phyloP scores from a whole-genome alignment of 2,329 filamentous ascomycete genomes.

The Ophiostoma sp. region DNA sequence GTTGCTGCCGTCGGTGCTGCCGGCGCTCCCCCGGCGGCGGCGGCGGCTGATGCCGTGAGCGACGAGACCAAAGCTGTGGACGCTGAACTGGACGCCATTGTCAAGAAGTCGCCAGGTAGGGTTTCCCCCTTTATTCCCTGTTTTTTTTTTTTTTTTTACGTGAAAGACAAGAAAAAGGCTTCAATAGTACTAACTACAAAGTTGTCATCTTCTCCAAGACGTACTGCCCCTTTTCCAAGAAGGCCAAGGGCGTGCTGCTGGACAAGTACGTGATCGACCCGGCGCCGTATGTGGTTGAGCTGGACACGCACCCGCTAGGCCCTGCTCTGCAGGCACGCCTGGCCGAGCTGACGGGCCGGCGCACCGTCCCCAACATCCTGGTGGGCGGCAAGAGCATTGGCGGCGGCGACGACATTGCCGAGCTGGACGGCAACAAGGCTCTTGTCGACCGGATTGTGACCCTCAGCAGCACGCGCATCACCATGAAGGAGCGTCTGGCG shows the following conservation, averaged over 20 bases:
- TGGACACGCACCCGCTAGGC: slow-evolving; percentile 77
- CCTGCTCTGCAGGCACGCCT: slow-evolving; percentile 66
- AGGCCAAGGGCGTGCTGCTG: slow-evolving; percentile 78
- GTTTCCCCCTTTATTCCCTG: background rate
- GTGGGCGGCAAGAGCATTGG: slow-evolving; percentile 85
- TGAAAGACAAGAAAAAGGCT: background rate
- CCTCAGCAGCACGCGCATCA: slow-evolving; percentile 37
- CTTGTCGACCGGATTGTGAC: slow-evolving; percentile 67
- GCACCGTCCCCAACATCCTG: slow-evolving; percentile 87
- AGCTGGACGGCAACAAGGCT: slow-evolving; percentile 60
- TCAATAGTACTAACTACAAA: slow-evolving; percentile 34
- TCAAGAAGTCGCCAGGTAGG: slow-evolving; percentile 76
- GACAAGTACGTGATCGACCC: slow-evolving; percentile 80
- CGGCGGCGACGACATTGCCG: slow-evolving; percentile 78
- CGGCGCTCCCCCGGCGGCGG: slow-evolving; percentile 34
- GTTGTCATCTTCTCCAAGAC: slow-evolving; percentile 96
- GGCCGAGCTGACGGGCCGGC: slow-evolving; percentile 66
- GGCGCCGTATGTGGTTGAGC: slow-evolving; percentile 79
- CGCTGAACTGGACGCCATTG: slow-evolving; percentile 66
- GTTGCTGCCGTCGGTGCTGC: slow-evolving; percentile 30
- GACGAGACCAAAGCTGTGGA: slow-evolving; percentile 61
- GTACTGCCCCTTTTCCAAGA: slow-evolving; percentile 81
- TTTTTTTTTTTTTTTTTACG: too few relatives aligned
- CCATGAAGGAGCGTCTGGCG: slow-evolving; percentile 35
- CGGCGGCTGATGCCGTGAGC: slow-evolving; percentile 40